A percentile compares a stretch with the other conserved stretches of the same genome.
Conservation (phyloP, 768 basidiomycete species). For the Dentipellis fragilis region DNA sequence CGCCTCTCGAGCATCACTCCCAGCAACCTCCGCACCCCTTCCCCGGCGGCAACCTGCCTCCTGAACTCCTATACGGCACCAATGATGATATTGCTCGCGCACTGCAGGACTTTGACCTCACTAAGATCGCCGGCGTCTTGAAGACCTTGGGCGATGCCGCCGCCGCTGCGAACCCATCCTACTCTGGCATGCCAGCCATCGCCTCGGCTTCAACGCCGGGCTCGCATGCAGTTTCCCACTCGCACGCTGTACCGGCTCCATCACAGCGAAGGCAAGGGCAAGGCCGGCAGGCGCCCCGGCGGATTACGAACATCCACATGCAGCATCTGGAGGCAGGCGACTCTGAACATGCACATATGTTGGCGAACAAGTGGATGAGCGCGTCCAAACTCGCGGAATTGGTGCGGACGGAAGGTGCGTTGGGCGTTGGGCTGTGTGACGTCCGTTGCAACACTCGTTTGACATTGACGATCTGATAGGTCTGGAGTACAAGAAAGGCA, state of each 20-base stretch:
- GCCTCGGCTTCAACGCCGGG: neutral
- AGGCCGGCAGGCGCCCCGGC: neutral
- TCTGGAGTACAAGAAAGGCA: constrained; percentile 81
- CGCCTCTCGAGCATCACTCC: constrained; percentile 24
- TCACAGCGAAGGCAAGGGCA: constrained; percentile 1
- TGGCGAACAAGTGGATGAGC: constrained; percentile 75
- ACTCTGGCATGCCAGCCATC: constrained; percentile 6
- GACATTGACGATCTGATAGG: constrained; percentile 30
- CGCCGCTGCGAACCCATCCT: constrained; percentile 29
- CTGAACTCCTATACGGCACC: constrained; percentile 36
- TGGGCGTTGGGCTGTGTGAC: neutral
- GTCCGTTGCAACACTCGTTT: neutral
- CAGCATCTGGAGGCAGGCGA: constrained; percentile 24
- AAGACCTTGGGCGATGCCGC: constrained; percentile 55
- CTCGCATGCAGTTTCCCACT: neutral
- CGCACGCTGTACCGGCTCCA: neutral
- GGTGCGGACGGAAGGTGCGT: constrained; percentile 55
- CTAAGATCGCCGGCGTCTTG: constrained; percentile 59
- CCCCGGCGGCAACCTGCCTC: constrained; percentile 15
- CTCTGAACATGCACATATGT: constrained; percentile 52
- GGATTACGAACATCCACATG: neutral
- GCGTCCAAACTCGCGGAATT: constrained; percentile 59
- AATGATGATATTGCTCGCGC: constrained; percentile 69
- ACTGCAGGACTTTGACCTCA: constrained; percentile 62
- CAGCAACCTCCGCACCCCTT: constrained; percentile 5